Percentiles rank a stretch among this genome's conserved stretches.
phyloP scores from a whole-genome alignment of 2,329 filamentous ascomycete genomes.

The Fusarium cyanostomum region DNA sequence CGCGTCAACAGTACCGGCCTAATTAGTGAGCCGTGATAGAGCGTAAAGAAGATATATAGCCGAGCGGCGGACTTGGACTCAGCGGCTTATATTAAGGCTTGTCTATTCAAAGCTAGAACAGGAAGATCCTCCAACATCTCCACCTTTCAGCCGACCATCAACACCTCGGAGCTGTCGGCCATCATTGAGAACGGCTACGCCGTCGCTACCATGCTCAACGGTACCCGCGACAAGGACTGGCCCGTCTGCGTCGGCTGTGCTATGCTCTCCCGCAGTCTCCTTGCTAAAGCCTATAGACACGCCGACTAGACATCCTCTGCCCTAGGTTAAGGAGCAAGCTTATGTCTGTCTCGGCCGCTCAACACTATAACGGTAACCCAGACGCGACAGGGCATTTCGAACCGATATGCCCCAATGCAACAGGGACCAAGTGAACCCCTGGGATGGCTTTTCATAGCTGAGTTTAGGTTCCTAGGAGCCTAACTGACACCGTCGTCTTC shows the following conservation, averaged over 20 bases:
- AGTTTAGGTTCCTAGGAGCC: too few species aligned
- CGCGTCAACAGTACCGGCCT: too few species aligned
- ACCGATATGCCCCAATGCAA: too few species aligned
- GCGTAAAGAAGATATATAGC: too few species aligned
- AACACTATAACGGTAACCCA: conserved; percentile 83
- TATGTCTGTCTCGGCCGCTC: conserved; percentile 85
- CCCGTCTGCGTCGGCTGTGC: conserved; percentile 88
- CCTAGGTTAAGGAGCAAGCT: conserved; percentile 80
- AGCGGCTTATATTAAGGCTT: too few species aligned
- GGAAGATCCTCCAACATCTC: conserved; percentile 87
- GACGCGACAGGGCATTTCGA: conserved; percentile 91
- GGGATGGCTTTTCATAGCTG: too few species aligned
- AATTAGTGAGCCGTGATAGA: too few species aligned
- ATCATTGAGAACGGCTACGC: conserved; percentile 91
- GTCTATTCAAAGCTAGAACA: too few species aligned
- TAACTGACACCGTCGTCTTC: too few species aligned
- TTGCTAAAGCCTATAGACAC: conserved; percentile 73
- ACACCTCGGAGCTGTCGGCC: conserved; percentile 72
- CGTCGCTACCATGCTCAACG: conserved; percentile 83
- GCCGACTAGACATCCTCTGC: conserved; percentile 66
- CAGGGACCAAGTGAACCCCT: too few species aligned
- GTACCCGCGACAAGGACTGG: conserved; percentile 79
- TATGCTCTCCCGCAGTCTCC: conserved; percentile 77
- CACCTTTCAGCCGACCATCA: conserved; percentile 76
- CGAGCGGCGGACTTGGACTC: too few species aligned